Evolutionary conservation across 805 yeast species (phyloP).

Genomic region (Teunomyces tritomae): DNA sequence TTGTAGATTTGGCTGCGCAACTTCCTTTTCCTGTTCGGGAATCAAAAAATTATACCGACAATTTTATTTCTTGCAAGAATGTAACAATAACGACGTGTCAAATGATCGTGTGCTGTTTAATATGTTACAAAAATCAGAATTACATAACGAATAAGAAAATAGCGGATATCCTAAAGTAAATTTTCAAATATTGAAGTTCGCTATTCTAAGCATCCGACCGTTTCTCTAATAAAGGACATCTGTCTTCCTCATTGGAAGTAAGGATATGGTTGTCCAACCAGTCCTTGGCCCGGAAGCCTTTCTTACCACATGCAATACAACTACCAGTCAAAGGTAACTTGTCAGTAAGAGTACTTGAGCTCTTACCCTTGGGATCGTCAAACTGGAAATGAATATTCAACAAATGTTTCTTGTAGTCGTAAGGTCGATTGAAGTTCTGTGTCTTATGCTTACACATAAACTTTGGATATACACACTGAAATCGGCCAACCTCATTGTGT

Average conservation of each 20-base stretch:
- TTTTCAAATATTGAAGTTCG: no score
- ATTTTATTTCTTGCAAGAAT: no score
- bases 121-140: neutral
- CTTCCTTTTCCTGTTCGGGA: neutral
- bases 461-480: constrained; percentile 42
- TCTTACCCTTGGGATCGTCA: constrained; percentile 39
- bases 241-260: constrained; percentile 12
- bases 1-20: neutral
- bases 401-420: constrained; percentile 45
- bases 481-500: constrained; percentile 43
- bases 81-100: no score
- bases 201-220: neutral
- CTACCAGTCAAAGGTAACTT: constrained; percentile 37
- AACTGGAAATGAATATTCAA: constrained; percentile 42
- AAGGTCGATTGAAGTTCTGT: constrained; percentile 43
- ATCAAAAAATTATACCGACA: no score
- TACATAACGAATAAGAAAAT: neutral
- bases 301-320: constrained; percentile 47
- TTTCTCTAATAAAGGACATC: constrained; percentile 8
- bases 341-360: constrained; percentile 40
- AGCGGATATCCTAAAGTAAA: neutral
- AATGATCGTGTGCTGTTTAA: neutral
- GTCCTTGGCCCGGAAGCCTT: constrained; percentile 43
- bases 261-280: constrained; percentile 59
- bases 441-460: constrained; percentile 41